Evolutionary conservation across 2,329 filamentous ascomycete species (phyloP).

Genomic region (Paecilomyces variotii): DNA sequence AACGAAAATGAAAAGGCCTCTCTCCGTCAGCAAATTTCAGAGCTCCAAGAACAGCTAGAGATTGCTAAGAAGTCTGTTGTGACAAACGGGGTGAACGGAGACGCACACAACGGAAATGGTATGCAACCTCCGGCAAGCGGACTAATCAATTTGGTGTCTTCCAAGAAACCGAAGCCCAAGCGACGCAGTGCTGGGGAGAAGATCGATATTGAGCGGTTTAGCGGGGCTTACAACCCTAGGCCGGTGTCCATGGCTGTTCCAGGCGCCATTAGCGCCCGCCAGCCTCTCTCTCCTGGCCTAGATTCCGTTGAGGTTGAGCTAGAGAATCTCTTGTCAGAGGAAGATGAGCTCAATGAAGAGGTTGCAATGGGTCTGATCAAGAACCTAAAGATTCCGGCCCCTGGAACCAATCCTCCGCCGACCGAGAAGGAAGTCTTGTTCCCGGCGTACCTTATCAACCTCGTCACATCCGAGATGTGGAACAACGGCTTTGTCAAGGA

Average conservation of each 20-base stretch:
- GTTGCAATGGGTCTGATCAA: constrained; percentile 92
- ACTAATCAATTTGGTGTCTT: constrained; percentile 92
- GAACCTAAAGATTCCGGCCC: constrained; percentile 91
- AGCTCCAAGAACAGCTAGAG: constrained; percentile 88
- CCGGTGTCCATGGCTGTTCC: constrained; percentile 92
- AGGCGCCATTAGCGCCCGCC: constrained; percentile 46
- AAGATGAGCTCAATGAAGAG: constrained; percentile 93
- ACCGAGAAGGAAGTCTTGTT: constrained; percentile 98
- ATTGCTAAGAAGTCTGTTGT: constrained; percentile 71
- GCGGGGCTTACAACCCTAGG: constrained; percentile 83
- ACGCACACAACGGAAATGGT: constrained; percentile 56
- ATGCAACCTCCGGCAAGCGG: constrained; percentile 56
- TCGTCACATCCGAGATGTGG: constrained; percentile 99
- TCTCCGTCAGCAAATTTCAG: constrained; percentile 77
- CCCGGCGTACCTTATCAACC: constrained; percentile 96
- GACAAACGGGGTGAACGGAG: constrained; percentile 53
- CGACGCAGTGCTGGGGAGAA: constrained; percentile 82
- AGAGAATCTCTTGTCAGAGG: constrained; percentile 85
- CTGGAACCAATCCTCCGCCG: constrained; percentile 76
- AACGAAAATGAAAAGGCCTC: constrained; percentile 79
- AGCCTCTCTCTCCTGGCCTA: constrained; percentile 65
- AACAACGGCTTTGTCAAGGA: constrained; percentile 99
- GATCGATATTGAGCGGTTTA: constrained; percentile 82
- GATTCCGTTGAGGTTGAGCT: constrained; percentile 95
- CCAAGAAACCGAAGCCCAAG: constrained; percentile 82